These are phyloP conservation scores for Collybiopsis confluens DNA, from an alignment of 768 basidiomycete genomes.

Conservation along the genomic window DNA sequence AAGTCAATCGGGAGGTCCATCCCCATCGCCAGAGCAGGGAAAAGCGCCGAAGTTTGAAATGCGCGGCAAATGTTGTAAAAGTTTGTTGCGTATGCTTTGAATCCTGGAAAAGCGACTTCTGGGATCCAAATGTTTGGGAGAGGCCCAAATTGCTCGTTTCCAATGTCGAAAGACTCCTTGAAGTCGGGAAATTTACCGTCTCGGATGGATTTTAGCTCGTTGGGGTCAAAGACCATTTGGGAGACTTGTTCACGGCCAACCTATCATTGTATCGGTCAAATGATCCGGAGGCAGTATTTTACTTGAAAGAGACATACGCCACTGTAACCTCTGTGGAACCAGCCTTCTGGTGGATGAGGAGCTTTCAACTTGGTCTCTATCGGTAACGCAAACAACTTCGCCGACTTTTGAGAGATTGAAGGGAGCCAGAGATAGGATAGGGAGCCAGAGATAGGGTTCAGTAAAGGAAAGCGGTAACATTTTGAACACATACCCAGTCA, in stretches of 20 bases:
- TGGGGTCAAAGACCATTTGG: slow-evolving; percentile 21
- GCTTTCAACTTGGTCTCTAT: slow-evolving; percentile 19
- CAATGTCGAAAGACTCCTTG: slow-evolving; percentile 35
- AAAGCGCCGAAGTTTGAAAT: slow-evolving; percentile 25
- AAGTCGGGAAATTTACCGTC: slow-evolving; percentile 25
- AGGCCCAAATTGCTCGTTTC: slow-evolving; percentile 20
- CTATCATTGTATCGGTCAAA: slow-evolving; percentile 1
- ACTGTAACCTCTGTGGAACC: slow-evolving; percentile 22
- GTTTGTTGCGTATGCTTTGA: slow-evolving; percentile 27
- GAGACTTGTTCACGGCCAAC: slow-evolving; percentile 20
- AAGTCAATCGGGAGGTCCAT: slow-evolving; percentile 26
- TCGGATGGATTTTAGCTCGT: slow-evolving; percentile 20
- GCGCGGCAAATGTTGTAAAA: slow-evolving; percentile 30
- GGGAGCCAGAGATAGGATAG: neutral
- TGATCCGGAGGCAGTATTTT: neutral
- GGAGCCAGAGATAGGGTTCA: neutral
- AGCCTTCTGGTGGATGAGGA: slow-evolving; percentile 21
- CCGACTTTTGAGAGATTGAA: too few relatives aligned
- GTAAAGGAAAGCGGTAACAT: too few relatives aligned
- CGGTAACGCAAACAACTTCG: slow-evolving; percentile 18
- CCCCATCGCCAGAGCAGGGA: slow-evolving; percentile 32
- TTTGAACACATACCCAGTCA: slow-evolving; percentile 15
- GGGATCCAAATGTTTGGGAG: slow-evolving; percentile 36
- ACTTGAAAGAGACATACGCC: slow-evolving; percentile 11
- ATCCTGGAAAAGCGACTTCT: slow-evolving; percentile 30